phyloP scores from a whole-genome alignment of 2,329 filamentous ascomycete genomes.

The Aspergillus sergii region DNA sequence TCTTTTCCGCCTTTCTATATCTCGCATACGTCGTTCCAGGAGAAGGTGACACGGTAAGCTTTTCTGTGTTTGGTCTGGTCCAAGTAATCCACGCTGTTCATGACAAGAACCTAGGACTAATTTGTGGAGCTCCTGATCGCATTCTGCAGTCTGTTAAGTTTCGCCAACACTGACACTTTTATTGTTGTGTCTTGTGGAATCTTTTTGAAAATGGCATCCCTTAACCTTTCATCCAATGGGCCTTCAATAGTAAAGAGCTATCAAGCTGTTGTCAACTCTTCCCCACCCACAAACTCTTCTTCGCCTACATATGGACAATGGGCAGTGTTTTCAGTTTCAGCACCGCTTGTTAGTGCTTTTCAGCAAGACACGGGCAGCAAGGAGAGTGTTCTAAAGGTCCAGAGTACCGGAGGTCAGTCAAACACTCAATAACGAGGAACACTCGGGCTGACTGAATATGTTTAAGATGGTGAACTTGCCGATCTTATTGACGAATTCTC shows the following conservation, averaged over 20 bases:
- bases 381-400: slow-evolving; percentile 94
- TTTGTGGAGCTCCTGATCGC: not conserved
- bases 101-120: not conserved
- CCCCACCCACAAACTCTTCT: slow-evolving; percentile 55
- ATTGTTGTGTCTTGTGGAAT: not conserved
- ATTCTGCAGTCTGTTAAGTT: not conserved
- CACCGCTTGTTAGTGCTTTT: slow-evolving; percentile 89
- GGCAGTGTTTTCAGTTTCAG: slow-evolving; percentile 91
- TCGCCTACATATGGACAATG: slow-evolving; percentile 88
- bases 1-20: not conserved
- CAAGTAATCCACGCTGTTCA: not conserved
- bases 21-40: not conserved
- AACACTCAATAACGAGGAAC: too few relatives aligned
- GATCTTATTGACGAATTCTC: slow-evolving; percentile 95
- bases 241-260: slow-evolving; percentile 79
- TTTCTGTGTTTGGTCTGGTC: not conserved
- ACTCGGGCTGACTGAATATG: slow-evolving; percentile 22
- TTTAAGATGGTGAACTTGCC: slow-evolving; percentile 80
- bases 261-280: slow-evolving; percentile 66
- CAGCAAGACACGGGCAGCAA: slow-evolving; percentile 78
- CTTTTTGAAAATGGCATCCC: slow-evolving; percentile 65
- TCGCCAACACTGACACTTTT: too few relatives aligned
- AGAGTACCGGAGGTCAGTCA: slow-evolving; percentile 77
- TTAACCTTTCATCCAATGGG: slow-evolving; percentile 78
- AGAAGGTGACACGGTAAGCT: not conserved